Conservation (phyloP, 2,329 filamentous ascomycete species). For the Fusarium coicis region DNA sequence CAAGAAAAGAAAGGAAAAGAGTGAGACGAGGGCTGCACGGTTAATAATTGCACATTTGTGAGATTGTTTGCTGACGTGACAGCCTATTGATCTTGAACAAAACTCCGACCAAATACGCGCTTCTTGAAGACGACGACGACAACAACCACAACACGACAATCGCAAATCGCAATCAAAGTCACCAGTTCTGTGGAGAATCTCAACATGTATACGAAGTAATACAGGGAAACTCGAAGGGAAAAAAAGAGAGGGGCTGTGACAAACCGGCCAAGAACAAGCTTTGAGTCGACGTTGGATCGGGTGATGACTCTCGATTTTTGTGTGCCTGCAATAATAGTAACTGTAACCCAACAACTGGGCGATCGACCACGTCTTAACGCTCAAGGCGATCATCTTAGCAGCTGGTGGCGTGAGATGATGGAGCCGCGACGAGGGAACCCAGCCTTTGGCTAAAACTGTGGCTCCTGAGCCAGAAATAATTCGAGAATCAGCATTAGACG, state of each 20-base stretch:
- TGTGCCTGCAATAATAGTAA: slow-evolving; percentile 24
- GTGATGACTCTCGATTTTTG: slow-evolving; percentile 15
- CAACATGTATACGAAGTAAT: slow-evolving; percentile 29
- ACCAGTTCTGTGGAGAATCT: slow-evolving; percentile 30
- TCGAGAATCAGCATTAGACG: neutral
- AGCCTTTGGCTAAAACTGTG: slow-evolving; percentile 17
- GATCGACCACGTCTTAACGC: slow-evolving; percentile 14
- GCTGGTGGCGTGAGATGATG: slow-evolving; percentile 36
- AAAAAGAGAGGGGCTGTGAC: slow-evolving; percentile 22
- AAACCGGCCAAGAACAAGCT: slow-evolving; percentile 33
- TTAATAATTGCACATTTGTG: neutral
- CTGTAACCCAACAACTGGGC: slow-evolving; percentile 17
- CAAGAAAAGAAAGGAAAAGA: neutral
- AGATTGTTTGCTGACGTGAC: slow-evolving; percentile 1
- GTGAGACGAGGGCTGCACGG: neutral
- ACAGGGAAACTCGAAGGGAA: slow-evolving; percentile 14
- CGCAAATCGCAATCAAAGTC: slow-evolving; percentile 3
- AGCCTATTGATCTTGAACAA: neutral
- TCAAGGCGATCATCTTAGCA: slow-evolving; percentile 3
- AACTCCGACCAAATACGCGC: slow-evolving; percentile 1
- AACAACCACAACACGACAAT: neutral
- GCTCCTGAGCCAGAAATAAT: slow-evolving; percentile 1
- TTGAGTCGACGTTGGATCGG: slow-evolving; percentile 27
- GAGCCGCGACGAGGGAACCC: slow-evolving; percentile 7
- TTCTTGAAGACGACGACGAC: neutral